Evolutionary conservation across 1,284 basidiomycete genomes (phyloP).

Genomic region (Ceratobasidium papillatum): DNA sequence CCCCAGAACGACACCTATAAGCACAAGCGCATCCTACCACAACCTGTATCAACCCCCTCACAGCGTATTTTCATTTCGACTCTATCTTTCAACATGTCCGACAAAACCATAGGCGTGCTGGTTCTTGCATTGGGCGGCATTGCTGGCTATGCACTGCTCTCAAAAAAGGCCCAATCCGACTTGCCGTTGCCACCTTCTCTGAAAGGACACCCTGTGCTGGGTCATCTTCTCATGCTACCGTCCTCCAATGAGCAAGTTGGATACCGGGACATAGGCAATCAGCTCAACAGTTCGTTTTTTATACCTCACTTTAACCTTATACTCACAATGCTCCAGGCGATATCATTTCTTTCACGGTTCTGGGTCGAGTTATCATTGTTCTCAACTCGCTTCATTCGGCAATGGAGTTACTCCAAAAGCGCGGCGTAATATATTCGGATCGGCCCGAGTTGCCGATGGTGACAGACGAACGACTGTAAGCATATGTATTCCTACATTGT

Average conservation of each 20-base stretch:
- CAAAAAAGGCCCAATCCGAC: background rate
- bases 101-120: background rate
- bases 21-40: too few relatives aligned
- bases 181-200: constrained; percentile 20
- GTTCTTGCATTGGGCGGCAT: background rate
- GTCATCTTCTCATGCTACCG: constrained; percentile 12
- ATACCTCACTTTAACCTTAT: too few relatives aligned
- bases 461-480: constrained; percentile 4
- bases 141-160: background rate
- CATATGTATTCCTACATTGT: background rate
- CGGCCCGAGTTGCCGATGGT: constrained; percentile 29
- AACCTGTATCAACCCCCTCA: too few relatives aligned
- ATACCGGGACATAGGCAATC: constrained; percentile 11
- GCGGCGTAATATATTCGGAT: constrained; percentile 38
- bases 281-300: constrained; percentile 16
- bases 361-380: constrained; percentile 37
- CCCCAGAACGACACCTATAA: too few relatives aligned
- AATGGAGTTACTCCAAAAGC: constrained; percentile 3
- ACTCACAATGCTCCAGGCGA: constrained; percentile 3
- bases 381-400: constrained; percentile 25
- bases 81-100: background rate
- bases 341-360: constrained; percentile 29
- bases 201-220: background rate
- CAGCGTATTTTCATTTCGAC: background rate
- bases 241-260: constrained; percentile 10